phyloP scores from a whole-genome alignment of 768 basidiomycete species.

The Phaeolepiota aurea region DNA sequence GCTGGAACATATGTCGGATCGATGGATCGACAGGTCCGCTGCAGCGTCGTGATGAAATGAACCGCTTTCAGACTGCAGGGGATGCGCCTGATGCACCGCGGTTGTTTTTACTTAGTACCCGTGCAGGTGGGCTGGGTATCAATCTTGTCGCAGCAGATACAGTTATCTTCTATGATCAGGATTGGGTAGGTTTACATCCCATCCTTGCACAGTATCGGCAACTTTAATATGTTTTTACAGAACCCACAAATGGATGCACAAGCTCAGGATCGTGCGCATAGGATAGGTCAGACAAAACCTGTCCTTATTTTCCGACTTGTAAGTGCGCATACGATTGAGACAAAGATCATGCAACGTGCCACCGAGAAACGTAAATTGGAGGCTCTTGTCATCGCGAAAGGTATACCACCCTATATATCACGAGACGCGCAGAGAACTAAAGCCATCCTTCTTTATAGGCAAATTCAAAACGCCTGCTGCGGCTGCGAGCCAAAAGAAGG shows the following conservation, averaged over 20 bases:
- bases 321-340: slow-evolving; percentile 85
- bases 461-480: slow-evolving; percentile 76
- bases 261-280: slow-evolving; percentile 91
- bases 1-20: slow-evolving; percentile 81
- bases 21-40: slow-evolving; percentile 82
- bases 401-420: slow-evolving; percentile 21
- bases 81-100: slow-evolving; percentile 53
- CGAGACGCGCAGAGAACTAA: too few species aligned
- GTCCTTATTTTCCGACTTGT: slow-evolving; percentile 87
- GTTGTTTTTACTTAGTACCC: slow-evolving; percentile 75
- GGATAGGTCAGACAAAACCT: slow-evolving; percentile 90
- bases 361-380: slow-evolving; percentile 86
- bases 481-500: slow-evolving; percentile 39
- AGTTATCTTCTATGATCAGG: slow-evolving; percentile 90
- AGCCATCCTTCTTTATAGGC: slow-evolving; percentile 38
- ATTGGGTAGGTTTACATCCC: slow-evolving; percentile 54
- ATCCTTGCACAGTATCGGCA: too few species aligned
- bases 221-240: slow-evolving; percentile 22
- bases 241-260: slow-evolving; percentile 97
- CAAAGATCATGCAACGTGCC: slow-evolving; percentile 84
- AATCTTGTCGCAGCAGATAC: slow-evolving; percentile 81
- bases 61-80: slow-evolving; percentile 70
- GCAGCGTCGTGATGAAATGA: slow-evolving; percentile 80
- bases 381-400: slow-evolving; percentile 91
- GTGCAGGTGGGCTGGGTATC: slow-evolving; percentile 74